A percentile compares a stretch with the other conserved stretches of the same genome.
Evolutionary conservation across 208 protist species (phyloP).

Genomic region (Strigomonas culicis): DNA sequence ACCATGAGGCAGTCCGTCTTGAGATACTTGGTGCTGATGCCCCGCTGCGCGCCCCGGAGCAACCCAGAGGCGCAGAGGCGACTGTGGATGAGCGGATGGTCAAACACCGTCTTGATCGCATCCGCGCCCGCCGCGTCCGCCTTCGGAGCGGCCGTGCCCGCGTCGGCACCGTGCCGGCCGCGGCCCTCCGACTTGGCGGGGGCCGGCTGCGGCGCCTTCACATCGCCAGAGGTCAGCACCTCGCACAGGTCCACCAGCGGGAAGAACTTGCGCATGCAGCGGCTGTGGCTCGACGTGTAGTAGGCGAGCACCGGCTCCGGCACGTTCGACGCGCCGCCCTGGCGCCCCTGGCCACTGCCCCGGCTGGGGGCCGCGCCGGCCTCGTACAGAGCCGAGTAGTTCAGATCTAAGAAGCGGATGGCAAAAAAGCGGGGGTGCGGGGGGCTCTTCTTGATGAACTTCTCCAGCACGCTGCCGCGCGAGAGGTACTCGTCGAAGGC

Average conservation of each 20-base stretch:
- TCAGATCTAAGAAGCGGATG: slow-evolving; percentile 53
- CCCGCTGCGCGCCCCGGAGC: slow-evolving; percentile 27
- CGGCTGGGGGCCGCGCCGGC: too few species aligned
- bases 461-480: slow-evolving; percentile 42
- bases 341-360: neutral
- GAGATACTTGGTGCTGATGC: slow-evolving; percentile 36
- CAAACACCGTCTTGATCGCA: slow-evolving; percentile 12
- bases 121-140: too few species aligned
- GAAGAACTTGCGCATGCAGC: slow-evolving; percentile 52
- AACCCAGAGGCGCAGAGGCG: slow-evolving; percentile 34
- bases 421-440: slow-evolving; percentile 61
- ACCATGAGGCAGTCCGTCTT: slow-evolving; percentile 48
- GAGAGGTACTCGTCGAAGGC: slow-evolving; percentile 67
- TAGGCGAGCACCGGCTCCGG: slow-evolving; percentile 47
- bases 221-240: slow-evolving; percentile 31
- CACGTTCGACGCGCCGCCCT: neutral
- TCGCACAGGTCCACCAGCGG: slow-evolving; percentile 44
- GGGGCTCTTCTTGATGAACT: slow-evolving; percentile 42
- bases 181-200: too few species aligned
- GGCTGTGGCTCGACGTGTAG: slow-evolving; percentile 32
- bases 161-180: too few species aligned
- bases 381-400: too few species aligned
- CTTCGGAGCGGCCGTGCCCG: too few species aligned
- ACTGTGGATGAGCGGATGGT: slow-evolving; percentile 42
- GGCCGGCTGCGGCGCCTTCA: too few species aligned